Evolutionary conservation across 1,139 yeast species (phyloP).

Genomic region (Waltiozyma sp.): DNA sequence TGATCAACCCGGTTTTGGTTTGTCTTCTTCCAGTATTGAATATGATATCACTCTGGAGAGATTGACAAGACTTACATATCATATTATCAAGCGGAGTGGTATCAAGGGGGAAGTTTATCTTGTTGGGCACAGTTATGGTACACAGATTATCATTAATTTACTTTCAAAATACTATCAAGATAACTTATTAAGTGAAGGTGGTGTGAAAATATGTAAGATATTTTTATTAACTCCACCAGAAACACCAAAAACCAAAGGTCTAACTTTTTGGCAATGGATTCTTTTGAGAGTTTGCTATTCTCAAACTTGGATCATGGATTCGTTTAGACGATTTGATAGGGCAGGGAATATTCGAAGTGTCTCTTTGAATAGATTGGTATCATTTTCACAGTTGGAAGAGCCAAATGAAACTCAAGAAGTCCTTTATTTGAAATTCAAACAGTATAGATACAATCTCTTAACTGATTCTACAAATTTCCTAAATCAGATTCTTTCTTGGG

Average conservation of each 20-base stretch:
- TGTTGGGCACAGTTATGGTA: conserved; percentile 55
- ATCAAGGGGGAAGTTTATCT: conserved; percentile 31
- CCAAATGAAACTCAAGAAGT: conserved; percentile 3
- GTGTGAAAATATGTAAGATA: conserved; percentile 31
- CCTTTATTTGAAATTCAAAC: conserved; percentile 14
- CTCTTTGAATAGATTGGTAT: conserved; percentile 27
- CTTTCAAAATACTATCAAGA: conserved; percentile 1
- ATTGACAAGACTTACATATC: conserved; percentile 9
- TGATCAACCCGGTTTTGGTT: conserved; percentile 67
- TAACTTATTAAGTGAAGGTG: background rate
- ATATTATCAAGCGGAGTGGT: conserved; percentile 24
- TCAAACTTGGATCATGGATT: conserved; percentile 34
- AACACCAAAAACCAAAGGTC: conserved; percentile 1
- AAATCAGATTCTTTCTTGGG: conserved; percentile 13
- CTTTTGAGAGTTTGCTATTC: conserved; percentile 15
- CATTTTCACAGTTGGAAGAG: conserved; percentile 3
- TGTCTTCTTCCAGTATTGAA: conserved; percentile 21
- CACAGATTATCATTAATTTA: conserved; percentile 13
- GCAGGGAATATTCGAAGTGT: conserved; percentile 38
- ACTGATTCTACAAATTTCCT: conserved; percentile 14
- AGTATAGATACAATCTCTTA: conserved; percentile 19
- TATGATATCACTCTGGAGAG: conserved; percentile 12
- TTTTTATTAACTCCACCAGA: conserved; percentile 44
- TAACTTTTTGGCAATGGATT: conserved; percentile 1
- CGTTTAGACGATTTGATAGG: conserved; percentile 43